Base-by-base conservation (phyloP, 192 early-diverging fungal genomes). In the Podila verticillata region DNA sequence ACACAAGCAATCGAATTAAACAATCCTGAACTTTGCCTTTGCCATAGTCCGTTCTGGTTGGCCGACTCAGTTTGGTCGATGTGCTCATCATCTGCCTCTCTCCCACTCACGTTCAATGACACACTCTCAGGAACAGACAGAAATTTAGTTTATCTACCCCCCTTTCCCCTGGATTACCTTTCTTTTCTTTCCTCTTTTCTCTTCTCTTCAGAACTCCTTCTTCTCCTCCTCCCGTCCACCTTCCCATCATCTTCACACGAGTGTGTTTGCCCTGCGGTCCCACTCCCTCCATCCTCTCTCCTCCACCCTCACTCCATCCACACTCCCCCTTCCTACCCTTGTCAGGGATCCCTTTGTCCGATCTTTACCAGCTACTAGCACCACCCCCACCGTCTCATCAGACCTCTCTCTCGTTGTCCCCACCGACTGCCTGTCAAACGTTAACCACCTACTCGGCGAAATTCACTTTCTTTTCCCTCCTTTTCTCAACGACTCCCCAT, bases 291-390 rank as follows among this genome's bases (percentile, higher is more conserved):
- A 56, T 48, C 17, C 49, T 29, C 44, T 39, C 57, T 31, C 30
- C 56, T 64, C 65, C 39, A 26, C 26, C 60, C 47, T 32, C 48
- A 62, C 28, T 44, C 58, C 28, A 9, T 30, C 58, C 26, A 19
- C 58, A 60, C 58, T 3, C 58, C 22, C 77, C 77, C 65, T 72
- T 80, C 69, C 77, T 39, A 39, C 77, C 70, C 77, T 80, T 80
- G 60, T 68, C 77, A 80, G 77, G 77, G 77, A 57, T 32, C 29
- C 26, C 48, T 31, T 34, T 44, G 7, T 61, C 39, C 66, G 20
- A 54, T 54, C 22, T 26, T 24, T 26, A 26, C 8, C 24, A 22
- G 51, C 51, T 26, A 54, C 51, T 44, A 44, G 59, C 31, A 26
- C 57, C 28, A 12, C 19, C 30, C 57, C 44, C 24, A 32, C 35